Percentiles rank a stretch among this genome's conserved stretches.
phyloP scores from a whole-genome alignment of 192 early-diverging fungal species.

The Coemansia sp. region DNA sequence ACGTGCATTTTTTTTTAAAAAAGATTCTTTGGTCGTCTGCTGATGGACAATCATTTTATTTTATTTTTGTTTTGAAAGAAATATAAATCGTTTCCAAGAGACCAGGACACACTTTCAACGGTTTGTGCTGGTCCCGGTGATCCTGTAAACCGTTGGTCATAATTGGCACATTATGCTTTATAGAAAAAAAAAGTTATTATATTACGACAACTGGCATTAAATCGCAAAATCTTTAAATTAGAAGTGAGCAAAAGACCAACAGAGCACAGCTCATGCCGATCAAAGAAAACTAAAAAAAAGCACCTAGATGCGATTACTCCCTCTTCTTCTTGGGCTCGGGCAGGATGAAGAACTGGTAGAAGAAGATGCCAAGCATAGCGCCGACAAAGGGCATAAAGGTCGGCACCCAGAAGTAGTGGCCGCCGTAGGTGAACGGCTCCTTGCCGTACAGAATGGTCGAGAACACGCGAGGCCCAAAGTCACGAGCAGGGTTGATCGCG shows the following conservation, averaged over 20 bases:
- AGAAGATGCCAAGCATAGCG: conserved; percentile 58
- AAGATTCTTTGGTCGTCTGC: neutral
- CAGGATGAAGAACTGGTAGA: conserved; percentile 64
- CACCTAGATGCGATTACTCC: conserved; percentile 14
- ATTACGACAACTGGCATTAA: too few species aligned
- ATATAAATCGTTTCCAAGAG: neutral
- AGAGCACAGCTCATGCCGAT: neutral
- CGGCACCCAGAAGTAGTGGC: conserved; percentile 76
- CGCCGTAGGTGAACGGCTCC: conserved; percentile 65
- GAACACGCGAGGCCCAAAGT: conserved; percentile 79
- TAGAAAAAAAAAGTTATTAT: too few species aligned
- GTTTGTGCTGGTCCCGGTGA: too few species aligned
- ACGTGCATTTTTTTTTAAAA: too few species aligned
- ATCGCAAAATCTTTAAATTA: too few species aligned
- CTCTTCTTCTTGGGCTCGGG: conserved; percentile 54
- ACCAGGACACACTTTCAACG: neutral
- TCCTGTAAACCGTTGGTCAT: too few species aligned
- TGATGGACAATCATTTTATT: neutral
- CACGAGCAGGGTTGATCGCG: conserved; percentile 78
- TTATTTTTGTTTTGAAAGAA: neutral
- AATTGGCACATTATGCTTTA: too few species aligned
- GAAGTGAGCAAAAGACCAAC: neutral
- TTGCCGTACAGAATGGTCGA: conserved; percentile 66
- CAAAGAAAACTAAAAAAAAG: neutral
- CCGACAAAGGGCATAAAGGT: conserved; percentile 70